A percentile compares a stretch with the other conserved stretches of the same genome.
Evolutionary conservation across 148 eudicot species (phyloP).

Genomic region (Gaultheria prostrata): DNA sequence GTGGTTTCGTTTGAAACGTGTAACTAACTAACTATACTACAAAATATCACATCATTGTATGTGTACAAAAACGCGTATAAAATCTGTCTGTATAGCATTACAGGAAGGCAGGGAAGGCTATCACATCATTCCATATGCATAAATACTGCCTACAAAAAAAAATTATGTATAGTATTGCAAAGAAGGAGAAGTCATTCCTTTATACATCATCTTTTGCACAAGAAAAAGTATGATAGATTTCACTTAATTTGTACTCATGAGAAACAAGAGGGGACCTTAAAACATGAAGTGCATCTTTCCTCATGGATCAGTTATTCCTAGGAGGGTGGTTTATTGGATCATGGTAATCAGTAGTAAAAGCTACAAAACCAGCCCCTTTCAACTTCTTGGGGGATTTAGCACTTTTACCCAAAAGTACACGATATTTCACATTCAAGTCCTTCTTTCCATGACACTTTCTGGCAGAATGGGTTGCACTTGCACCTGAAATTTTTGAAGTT

Average conservation of each 20-base stretch:
- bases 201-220: not conserved
- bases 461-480: constrained; percentile 39
- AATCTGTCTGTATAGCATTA: no score
- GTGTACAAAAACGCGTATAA: no score
- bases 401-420: constrained; percentile 26
- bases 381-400: constrained; percentile 20
- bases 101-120: no score
- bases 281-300: not conserved
- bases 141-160: not conserved
- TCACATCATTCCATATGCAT: not conserved
- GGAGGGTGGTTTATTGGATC: constrained; percentile 44
- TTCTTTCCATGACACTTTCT: constrained; percentile 25
- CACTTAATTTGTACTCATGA: constrained; percentile 8
- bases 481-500: constrained; percentile 42
- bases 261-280: constrained; percentile 8
- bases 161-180: not conserved
- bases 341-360: constrained; percentile 35
- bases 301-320: constrained; percentile 36
- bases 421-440: constrained; percentile 24
- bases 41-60: no score
- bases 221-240: not conserved
- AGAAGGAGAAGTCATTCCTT: not conserved
- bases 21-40: no score
- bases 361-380: constrained; percentile 29
- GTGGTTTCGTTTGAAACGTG: no score